phyloP scores from a whole-genome alignment of 805 yeast genomes.

The Wickerhamiella nectarea region DNA sequence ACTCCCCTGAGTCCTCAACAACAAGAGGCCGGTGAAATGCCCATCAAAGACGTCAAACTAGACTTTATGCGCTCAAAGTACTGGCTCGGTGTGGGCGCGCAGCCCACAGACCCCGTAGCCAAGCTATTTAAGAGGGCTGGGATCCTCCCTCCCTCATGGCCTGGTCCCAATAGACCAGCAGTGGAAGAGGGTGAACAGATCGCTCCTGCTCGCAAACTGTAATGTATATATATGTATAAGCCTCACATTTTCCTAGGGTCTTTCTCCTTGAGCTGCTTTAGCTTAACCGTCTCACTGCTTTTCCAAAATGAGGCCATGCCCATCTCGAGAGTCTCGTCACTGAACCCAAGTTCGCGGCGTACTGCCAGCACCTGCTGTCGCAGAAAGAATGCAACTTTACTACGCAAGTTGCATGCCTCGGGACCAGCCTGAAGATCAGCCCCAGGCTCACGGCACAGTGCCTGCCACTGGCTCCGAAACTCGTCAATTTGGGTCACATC shows the following conservation, averaged over 20 bases:
- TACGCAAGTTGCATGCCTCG: constrained; percentile 53
- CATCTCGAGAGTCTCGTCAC: constrained; percentile 56
- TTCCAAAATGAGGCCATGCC: constrained; percentile 61
- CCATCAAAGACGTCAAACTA: constrained; percentile 64
- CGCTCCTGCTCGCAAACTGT: constrained; percentile 12
- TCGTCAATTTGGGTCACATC: constrained; percentile 43
- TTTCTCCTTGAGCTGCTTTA: constrained; percentile 10
- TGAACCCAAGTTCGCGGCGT: constrained; percentile 8
- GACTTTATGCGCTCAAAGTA: constrained; percentile 85
- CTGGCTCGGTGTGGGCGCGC: constrained; percentile 97
- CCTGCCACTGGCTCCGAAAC: constrained; percentile 61
- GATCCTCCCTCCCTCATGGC: constrained; percentile 35
- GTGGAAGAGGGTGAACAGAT: constrained; percentile 24
- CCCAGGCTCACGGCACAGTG: constrained; percentile 29
- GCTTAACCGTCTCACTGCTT: constrained; percentile 6
- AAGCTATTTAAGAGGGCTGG: constrained; percentile 60
- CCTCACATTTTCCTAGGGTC: neutral
- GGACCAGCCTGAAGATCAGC: constrained; percentile 48
- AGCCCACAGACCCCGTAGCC: constrained; percentile 71
- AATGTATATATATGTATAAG: neutral
- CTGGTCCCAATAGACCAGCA: constrained; percentile 21
- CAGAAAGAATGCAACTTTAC: constrained; percentile 53
- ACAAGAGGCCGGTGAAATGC: constrained; percentile 39
- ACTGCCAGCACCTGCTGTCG: constrained; percentile 39
- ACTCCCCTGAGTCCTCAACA: constrained; percentile 52